Evolutionary conservation across 2,329 filamentous ascomycete genomes (phyloP).

Genomic region (Elsinoe fawcettii): DNA sequence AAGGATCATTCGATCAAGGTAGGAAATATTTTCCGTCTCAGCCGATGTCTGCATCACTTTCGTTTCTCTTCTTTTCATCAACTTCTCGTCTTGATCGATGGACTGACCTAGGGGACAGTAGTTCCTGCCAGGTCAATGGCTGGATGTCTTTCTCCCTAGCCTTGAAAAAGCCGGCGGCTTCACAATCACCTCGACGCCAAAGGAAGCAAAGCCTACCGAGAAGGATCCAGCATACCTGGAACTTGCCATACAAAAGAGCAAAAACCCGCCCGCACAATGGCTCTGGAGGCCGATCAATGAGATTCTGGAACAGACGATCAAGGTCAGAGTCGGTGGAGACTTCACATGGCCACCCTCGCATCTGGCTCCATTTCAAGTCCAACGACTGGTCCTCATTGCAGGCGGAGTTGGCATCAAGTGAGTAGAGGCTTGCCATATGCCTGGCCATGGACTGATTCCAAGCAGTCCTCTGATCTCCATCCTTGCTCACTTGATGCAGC

Average conservation of each 20-base stretch:
- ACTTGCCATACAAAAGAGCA: slow-evolving; percentile 66
- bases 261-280: slow-evolving; percentile 68
- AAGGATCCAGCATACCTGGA: slow-evolving; percentile 53
- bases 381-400: slow-evolving; percentile 64
- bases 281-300: slow-evolving; percentile 54
- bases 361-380: slow-evolving; percentile 38
- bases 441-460: neutral
- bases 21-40: neutral
- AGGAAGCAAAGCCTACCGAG: slow-evolving; percentile 30
- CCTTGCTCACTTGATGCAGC: slow-evolving; percentile 47
- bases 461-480: slow-evolving; percentile 66
- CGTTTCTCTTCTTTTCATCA: neutral
- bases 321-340: slow-evolving; percentile 67
- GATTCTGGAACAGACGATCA: slow-evolving; percentile 53
- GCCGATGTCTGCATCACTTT: neutral
- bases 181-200: slow-evolving; percentile 73
- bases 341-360: slow-evolving; percentile 62
- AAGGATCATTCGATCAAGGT: slow-evolving; percentile 30
- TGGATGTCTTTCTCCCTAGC: slow-evolving; percentile 70
- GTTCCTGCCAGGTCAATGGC: slow-evolving; percentile 81
- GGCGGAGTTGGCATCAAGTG: slow-evolving; percentile 78
- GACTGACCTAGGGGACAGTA: slow-evolving; percentile 31
- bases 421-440: slow-evolving; percentile 22
- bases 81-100: slow-evolving; percentile 26
- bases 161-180: slow-evolving; percentile 71